Evolutionary conservation across 176 grass and related monocot genomes (phyloP).

Genomic region (Aegilops speltoides): DNA sequence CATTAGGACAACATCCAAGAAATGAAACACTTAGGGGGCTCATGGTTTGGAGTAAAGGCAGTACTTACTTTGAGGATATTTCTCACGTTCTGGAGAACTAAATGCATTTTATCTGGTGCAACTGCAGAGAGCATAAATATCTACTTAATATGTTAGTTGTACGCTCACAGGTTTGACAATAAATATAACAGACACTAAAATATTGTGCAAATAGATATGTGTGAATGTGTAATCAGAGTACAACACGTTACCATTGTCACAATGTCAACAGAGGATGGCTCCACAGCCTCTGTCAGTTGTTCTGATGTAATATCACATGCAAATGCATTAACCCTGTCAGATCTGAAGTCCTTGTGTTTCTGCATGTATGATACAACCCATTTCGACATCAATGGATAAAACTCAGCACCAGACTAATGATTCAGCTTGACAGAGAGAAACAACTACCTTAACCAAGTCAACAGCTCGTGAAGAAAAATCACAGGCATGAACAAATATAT

Average conservation of each 20-base stretch:
- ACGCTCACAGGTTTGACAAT: constrained; percentile 7
- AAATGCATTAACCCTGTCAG: constrained; percentile 74
- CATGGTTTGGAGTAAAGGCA: constrained; percentile 3
- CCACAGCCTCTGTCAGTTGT: constrained; percentile 48
- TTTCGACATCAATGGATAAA: background rate
- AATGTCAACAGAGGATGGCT: constrained; percentile 66
- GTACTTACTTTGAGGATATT: constrained; percentile 73
- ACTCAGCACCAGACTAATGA: background rate
- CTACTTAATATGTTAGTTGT: constrained; percentile 92
- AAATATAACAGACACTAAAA: background rate
- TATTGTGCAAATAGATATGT: background rate
- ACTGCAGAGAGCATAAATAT: constrained; percentile 98
- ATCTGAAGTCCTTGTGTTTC: constrained; percentile 81
- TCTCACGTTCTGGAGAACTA: constrained; percentile 65
- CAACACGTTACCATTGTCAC: constrained; percentile 83
- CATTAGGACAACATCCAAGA: constrained; percentile 4
- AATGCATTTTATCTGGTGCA: constrained; percentile 83
- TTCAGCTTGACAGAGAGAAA: background rate
- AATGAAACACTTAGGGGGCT: background rate
- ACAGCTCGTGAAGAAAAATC: constrained; percentile 88
- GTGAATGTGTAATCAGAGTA: background rate
- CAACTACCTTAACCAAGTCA: constrained; percentile 78
- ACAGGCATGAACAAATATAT: constrained; percentile 88
- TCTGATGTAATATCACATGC: constrained; percentile 83
- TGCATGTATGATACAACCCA: constrained; percentile 39